phyloP scores from a whole-genome alignment of 257 asterid genomes.

The Primulina tabacum region DNA sequence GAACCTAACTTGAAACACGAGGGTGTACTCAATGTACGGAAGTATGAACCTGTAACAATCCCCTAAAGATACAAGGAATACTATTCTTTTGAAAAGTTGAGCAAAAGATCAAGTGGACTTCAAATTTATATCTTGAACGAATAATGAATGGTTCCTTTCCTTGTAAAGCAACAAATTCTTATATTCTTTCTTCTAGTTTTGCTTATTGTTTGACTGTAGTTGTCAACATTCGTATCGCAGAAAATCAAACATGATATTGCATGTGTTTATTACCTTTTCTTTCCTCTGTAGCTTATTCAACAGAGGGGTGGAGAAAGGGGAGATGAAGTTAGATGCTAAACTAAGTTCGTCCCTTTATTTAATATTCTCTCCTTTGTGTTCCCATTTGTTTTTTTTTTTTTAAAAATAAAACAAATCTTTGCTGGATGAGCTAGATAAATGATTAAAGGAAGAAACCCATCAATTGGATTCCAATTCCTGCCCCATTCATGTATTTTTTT shows the following conservation, averaged over 20 bases:
- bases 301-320: constrained; percentile 37
- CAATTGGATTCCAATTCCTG: constrained; percentile 45
- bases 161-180: constrained; percentile 47
- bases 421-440: constrained; percentile 35
- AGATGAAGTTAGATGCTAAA: constrained; percentile 41
- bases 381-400: neutral
- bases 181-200: constrained; percentile 27
- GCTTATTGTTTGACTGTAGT: constrained; percentile 17
- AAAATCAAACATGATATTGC: constrained; percentile 40
- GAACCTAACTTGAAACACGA: neutral
- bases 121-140: constrained; percentile 27
- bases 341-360: constrained; percentile 19
- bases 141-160: constrained; percentile 45
- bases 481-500: constrained; percentile 28
- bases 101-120: constrained; percentile 13
- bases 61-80: neutral
- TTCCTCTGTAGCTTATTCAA: constrained; percentile 23
- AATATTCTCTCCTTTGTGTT: constrained; percentile 18
- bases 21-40: neutral
- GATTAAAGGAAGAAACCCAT: constrained; percentile 50
- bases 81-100: constrained; percentile 16
- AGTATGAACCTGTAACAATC: neutral
- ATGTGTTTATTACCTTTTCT: constrained; percentile 8
- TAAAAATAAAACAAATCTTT: neutral
- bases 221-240: constrained; percentile 56